Percentiles rank a stretch among this genome's conserved stretches.
Evolutionary conservation across 2,329 filamentous ascomycete genomes (phyloP).

Genomic region (Chrysoporthe deuterocubensis): DNA sequence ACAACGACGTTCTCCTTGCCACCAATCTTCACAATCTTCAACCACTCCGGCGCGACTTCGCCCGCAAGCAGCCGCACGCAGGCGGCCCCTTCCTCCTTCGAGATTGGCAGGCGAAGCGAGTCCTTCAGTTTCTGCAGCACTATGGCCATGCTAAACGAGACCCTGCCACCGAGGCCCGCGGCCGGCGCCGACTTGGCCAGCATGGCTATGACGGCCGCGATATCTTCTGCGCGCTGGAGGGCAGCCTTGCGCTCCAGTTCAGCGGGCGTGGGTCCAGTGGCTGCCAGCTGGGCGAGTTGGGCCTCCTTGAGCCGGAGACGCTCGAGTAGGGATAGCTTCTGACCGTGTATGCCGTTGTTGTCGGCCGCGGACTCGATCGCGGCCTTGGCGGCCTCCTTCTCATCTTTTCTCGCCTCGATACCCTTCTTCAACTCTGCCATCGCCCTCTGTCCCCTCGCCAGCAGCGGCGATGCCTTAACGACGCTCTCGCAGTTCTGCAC

Average conservation of each 20-base stretch:
- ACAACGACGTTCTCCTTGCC: slow-evolving; percentile 62
- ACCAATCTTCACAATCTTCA: slow-evolving; percentile 55
- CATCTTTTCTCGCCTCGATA: slow-evolving; percentile 57
- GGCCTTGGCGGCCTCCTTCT: slow-evolving; percentile 41
- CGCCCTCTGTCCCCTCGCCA: slow-evolving; percentile 69
- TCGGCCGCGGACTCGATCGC: slow-evolving; percentile 36
- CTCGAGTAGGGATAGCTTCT: slow-evolving; percentile 72
- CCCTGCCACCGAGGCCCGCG: slow-evolving; percentile 54
- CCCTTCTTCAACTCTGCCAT: slow-evolving; percentile 71
- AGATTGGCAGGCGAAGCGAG: slow-evolving; percentile 62
- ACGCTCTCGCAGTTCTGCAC: slow-evolving; percentile 57
- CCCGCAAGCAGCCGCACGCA: slow-evolving; percentile 56
- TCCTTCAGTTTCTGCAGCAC: slow-evolving; percentile 70
- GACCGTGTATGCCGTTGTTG: slow-evolving; percentile 44
- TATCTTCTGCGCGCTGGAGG: slow-evolving; percentile 69
- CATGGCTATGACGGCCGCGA: slow-evolving; percentile 70
- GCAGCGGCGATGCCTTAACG: slow-evolving; percentile 57
- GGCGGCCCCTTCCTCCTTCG: slow-evolving; percentile 53
- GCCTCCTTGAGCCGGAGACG: slow-evolving; percentile 74
- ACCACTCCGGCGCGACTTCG: slow-evolving; percentile 62
- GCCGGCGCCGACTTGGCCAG: slow-evolving; percentile 56
- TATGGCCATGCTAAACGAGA: slow-evolving; percentile 68
- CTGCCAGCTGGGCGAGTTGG: slow-evolving; percentile 49
- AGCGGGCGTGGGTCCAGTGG: slow-evolving; percentile 53
- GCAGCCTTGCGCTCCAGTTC: slow-evolving; percentile 67